These are phyloP conservation scores for Candida boleticola DNA, from an alignment of 805 yeast species.

Conservation along the genomic window DNA sequence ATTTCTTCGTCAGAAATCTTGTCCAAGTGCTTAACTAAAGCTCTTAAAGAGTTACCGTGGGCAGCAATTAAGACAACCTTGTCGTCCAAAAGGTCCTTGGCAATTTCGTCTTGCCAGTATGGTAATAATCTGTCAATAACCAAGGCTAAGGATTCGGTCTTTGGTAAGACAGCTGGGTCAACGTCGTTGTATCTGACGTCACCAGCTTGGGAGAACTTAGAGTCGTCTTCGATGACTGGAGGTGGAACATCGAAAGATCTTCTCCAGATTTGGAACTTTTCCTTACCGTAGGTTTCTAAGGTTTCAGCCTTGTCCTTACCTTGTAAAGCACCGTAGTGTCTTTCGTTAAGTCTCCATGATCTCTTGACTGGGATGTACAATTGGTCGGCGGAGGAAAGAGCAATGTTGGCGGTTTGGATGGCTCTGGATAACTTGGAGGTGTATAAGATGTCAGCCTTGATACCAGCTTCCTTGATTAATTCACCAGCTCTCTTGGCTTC, in stretches of 20 bases:
- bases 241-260: slow-evolving; percentile 97
- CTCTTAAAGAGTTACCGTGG: slow-evolving; percentile 98
- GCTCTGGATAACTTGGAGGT: slow-evolving; percentile 93
- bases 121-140: slow-evolving; percentile 96
- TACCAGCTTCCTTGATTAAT: slow-evolving; percentile 80
- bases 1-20: slow-evolving; percentile 87
- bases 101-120: slow-evolving; percentile 91
- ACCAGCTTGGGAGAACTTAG: slow-evolving; percentile 79
- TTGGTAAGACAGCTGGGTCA: slow-evolving; percentile 85
- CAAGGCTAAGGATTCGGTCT: slow-evolving; percentile 90
- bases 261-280: slow-evolving; percentile 95
- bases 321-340: slow-evolving; percentile 98
- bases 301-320: slow-evolving; percentile 98
- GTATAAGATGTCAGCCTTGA: slow-evolving; percentile 83
- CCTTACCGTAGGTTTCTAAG: slow-evolving; percentile 81
- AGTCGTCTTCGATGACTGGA: slow-evolving; percentile 75
- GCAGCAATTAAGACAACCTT: slow-evolving; percentile 94
- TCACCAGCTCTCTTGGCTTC: slow-evolving; percentile 96
- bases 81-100: slow-evolving; percentile 77
- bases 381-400: slow-evolving; percentile 84
- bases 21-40: slow-evolving; percentile 92
- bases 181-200: slow-evolving; percentile 83
- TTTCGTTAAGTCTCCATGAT: slow-evolving; percentile 97
- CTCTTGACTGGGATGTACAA: slow-evolving; percentile 88
- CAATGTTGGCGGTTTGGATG: slow-evolving; percentile 95